Evolutionary conservation across 371 early-diverging fungal species (phyloP).

Genomic region (Syncephalastrum monosporum): DNA sequence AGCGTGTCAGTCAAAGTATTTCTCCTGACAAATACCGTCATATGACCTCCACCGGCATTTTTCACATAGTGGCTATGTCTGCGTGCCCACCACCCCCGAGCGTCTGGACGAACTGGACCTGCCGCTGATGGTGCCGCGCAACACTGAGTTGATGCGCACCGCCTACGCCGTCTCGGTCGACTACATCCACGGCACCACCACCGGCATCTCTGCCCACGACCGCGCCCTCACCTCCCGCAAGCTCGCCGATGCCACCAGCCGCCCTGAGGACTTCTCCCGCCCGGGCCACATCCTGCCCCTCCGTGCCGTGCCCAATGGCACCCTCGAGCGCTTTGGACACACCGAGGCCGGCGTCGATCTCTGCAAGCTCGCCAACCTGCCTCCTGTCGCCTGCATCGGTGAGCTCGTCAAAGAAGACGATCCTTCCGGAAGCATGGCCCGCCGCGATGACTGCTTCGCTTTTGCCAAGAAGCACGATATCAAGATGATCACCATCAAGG

Average conservation of each 20-base stretch:
- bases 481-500: slow-evolving; percentile 87
- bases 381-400: slow-evolving; percentile 87
- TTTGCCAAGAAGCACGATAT: slow-evolving; percentile 84
- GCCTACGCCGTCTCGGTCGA: slow-evolving; percentile 94
- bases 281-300: slow-evolving; percentile 97
- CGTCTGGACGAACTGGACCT: slow-evolving; percentile 80
- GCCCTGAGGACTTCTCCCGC: slow-evolving; percentile 75
- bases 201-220: slow-evolving; percentile 94
- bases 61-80: slow-evolving; percentile 80
- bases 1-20: not conserved
- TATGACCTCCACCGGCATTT: too few species aligned
- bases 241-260: slow-evolving; percentile 70
- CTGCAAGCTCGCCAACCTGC: slow-evolving; percentile 77
- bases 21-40: too few species aligned
- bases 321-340: slow-evolving; percentile 85
- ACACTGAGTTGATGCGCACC: slow-evolving; percentile 87
- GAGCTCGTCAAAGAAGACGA: slow-evolving; percentile 90
- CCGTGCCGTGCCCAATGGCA: slow-evolving; percentile 77
- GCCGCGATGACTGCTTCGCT: slow-evolving; percentile 85
- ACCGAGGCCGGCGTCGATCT: slow-evolving; percentile 95
- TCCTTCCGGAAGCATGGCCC: slow-evolving; percentile 79
- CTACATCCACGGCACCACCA: slow-evolving; percentile 80
- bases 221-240: slow-evolving; percentile 79
- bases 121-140: slow-evolving; percentile 92
- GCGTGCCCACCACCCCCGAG: slow-evolving; percentile 78